Base-by-base conservation (phyloP, 1,139 yeast species). In the Lizanozyma gosingica region DNA sequence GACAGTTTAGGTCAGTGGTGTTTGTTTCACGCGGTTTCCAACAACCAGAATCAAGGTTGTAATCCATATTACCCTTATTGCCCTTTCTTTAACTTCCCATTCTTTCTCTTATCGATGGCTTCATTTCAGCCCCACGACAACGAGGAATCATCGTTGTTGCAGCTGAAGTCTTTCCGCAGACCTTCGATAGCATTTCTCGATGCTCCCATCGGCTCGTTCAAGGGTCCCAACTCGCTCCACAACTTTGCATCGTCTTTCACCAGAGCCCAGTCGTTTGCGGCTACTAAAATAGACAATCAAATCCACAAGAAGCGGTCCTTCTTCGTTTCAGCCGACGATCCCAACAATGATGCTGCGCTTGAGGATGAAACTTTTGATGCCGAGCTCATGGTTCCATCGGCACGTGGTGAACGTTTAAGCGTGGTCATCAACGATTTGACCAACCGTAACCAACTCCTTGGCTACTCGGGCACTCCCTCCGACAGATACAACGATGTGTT, bases 341-440 rank as follows among this genome's bases (percentile, higher is more conserved):
- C 6, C 6, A 11, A 22, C 11, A 11, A 11, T 22, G 29, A 11
- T 6, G 6, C 29, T 22, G 9, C 29, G 11, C n/a, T n/a, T 33
- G 72, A 65, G 27, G 86, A 80, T 50, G 87, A 80, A 53, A 59
- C 78, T n/a, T 76, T 75, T 48, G 90, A 83, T 53, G 86, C 86
- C 1, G 78, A 74, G 35, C 72, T 84, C n/a, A 63, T 82, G 69
- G 77, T 80, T 1, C 90, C 90, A 1, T 69, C 84, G 4, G 55
- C 67, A 18, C 57, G 76, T 41, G 94, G 94, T 18, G 76, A 80
- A 47, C 65, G 84, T 37, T 62, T 83, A 38, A 80, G 88, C 15
- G 64, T 76, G 1, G 80, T 80, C 3, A 53, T 67, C 33, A 62
- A 65, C 42, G 73, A 67, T 43, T 40, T 55, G 11, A 45, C 56